These are phyloP conservation scores for Immersiella caudata DNA, from an alignment of 495 filamentous ascomycete species.

Conservation along the genomic window DNA sequence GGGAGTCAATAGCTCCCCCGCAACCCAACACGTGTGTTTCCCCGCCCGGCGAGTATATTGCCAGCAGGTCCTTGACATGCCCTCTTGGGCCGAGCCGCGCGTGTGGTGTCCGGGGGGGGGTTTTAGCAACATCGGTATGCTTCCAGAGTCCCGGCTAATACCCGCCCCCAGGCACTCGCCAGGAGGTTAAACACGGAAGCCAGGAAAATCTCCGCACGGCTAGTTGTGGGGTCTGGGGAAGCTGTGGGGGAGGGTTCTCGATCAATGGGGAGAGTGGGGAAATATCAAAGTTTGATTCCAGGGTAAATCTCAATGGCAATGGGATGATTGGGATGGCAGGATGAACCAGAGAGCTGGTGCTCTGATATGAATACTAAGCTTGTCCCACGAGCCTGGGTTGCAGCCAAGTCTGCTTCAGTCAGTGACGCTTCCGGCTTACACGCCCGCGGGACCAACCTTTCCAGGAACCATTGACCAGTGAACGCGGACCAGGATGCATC, in stretches of 20 bases:
- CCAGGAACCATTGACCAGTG: neutral
- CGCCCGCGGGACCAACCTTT: neutral
- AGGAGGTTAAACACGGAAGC: slow-evolving; percentile 12
- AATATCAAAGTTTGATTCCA: neutral
- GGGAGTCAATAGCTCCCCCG: neutral
- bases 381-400: neutral
- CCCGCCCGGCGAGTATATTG: slow-evolving; percentile 9
- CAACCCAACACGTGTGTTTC: neutral
- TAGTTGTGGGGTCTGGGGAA: slow-evolving; percentile 23
- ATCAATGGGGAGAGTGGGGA: neutral
- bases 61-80: slow-evolving; percentile 17
- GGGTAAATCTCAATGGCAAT: slow-evolving; percentile 3
- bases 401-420: neutral
- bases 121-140: neutral
- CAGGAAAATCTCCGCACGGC: slow-evolving; percentile 23
- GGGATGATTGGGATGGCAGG: neutral
- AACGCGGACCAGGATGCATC: slow-evolving; percentile 19
- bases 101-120: slow-evolving; percentile 1
- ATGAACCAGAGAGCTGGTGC: neutral
- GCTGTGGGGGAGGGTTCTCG: slow-evolving; percentile 23
- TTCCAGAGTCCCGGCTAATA: slow-evolving; percentile 20
- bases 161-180: neutral
- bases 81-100: slow-evolving; percentile 26
- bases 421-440: neutral
- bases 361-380: neutral